Conservation (phyloP, 2,329 filamentous ascomycete genomes). For the Stachybotrys chlorohalonatus region DNA sequence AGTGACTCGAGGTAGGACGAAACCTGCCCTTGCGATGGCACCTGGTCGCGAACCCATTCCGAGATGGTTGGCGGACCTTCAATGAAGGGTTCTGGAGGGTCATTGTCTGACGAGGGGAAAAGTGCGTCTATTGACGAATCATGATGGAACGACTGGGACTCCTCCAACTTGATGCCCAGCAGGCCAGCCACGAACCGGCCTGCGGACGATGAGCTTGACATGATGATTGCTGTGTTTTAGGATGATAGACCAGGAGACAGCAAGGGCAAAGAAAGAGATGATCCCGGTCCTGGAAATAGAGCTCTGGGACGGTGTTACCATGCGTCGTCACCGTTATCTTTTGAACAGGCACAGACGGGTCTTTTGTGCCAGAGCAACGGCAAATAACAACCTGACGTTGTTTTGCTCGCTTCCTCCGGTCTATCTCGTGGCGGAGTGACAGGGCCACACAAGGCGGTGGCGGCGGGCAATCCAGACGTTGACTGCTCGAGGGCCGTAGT, state of each 20-base stretch:
- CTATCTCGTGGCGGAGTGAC: too few relatives aligned
- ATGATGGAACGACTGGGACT: not conserved
- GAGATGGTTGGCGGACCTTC: slow-evolving; percentile 68
- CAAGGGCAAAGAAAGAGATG: not conserved
- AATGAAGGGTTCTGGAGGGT: slow-evolving; percentile 45
- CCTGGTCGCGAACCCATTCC: slow-evolving; percentile 61
- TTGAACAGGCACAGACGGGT: too few relatives aligned
- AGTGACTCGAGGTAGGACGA: slow-evolving; percentile 57
- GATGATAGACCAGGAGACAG: not conserved
- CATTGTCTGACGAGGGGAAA: not conserved
- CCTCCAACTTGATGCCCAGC: not conserved
- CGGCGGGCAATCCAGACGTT: too few relatives aligned
- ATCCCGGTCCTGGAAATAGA: not conserved
- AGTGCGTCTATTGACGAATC: not conserved
- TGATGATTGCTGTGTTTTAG: not conserved
- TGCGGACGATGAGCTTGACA: not conserved
- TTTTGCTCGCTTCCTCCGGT: too few relatives aligned
- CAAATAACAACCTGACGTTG: too few relatives aligned
- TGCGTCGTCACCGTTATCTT: too few relatives aligned
- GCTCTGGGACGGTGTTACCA: too few relatives aligned
- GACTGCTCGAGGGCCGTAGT: too few relatives aligned
- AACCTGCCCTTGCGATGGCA: slow-evolving; percentile 49
- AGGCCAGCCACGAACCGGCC: not conserved
- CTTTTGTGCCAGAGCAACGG: too few relatives aligned
- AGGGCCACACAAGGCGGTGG: too few relatives aligned